These are phyloP conservation scores for Penicillium lividum DNA, from an alignment of 495 filamentous ascomycete species.

Conservation along the genomic window DNA sequence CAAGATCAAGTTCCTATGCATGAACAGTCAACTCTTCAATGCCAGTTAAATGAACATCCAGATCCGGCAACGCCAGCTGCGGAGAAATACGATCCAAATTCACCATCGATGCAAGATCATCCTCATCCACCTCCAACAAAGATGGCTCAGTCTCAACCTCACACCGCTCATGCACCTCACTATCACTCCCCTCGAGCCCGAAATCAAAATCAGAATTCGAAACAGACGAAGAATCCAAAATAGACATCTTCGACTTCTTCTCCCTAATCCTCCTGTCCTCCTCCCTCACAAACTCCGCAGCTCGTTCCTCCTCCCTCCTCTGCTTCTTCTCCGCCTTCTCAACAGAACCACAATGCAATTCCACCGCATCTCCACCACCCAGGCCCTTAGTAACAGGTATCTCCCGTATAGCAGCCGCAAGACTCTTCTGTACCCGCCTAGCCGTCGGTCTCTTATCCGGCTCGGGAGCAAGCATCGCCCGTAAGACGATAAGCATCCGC, in stretches of 20 bases:
- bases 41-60: constrained; percentile 25
- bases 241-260: neutral
- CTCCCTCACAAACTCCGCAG: neutral
- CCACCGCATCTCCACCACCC: neutral
- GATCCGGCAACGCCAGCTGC: constrained; percentile 20
- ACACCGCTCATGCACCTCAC: constrained; percentile 14
- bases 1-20: neutral
- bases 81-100: constrained; percentile 21
- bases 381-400: constrained; percentile 3
- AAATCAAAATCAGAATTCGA: constrained; percentile 33
- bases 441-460: constrained; percentile 40
- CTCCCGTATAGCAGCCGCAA: constrained; percentile 21
- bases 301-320: neutral
- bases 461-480: constrained; percentile 47
- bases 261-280: neutral
- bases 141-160: constrained; percentile 7
- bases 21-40: constrained; percentile 24
- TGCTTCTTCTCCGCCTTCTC: constrained; percentile 4
- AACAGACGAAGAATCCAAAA: constrained; percentile 16
- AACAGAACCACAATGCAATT: constrained; percentile 17
- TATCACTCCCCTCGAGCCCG: constrained; percentile 20
- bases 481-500: constrained; percentile 42
- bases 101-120: constrained; percentile 10
- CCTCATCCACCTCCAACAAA: neutral
- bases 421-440: constrained; percentile 28